Evolutionary conservation across 2,329 filamentous ascomycete species (phyloP), one percentile per base, ranked within the genome.

Genomic region (Meredithiella fracta): DNA sequence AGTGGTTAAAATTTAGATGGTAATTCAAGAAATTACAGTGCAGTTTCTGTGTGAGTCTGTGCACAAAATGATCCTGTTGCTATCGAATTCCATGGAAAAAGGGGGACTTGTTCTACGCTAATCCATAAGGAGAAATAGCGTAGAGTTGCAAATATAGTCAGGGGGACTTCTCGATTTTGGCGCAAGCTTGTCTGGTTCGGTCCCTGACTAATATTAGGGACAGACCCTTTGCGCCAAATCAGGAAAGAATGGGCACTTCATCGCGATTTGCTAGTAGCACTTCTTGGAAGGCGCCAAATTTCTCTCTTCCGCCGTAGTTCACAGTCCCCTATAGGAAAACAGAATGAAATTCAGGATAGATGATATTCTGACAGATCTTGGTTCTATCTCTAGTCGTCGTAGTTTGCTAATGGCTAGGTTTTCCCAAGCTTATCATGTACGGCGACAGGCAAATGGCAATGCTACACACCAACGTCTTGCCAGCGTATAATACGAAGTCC

Each of bases 201-300:
- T 37, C 53, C 53, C 53, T 55, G 44, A 40, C 44, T 55, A 40
- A 37, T 55, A 55, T 55, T 50, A 40, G 47, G 53, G 53, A 44
- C 42, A 47, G 14, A 22, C 44, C 23, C 29, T 14, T 49, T n/a
- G 23, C 44, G 7, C 44, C 22, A 2, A n/a, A 49, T 49, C 20
- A 15, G 22, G 44, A 49, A 49, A 26, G 44, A 34, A 29, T 20
- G 47, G 29, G 40, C 31, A 47, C 25, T 25, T 34, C 5, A 34
- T 34, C 11, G 29, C n/a, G n/a, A n/a, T n/a, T n/a, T n/a, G n/a
- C n/a, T n/a, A n/a, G n/a, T n/a, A n/a, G n/a, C n/a, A n/a, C n/a
- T n/a, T n/a, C n/a, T 34, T 34, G 11, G 2, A 22, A 47, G 42
- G 17, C 3, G 7, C 6, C 42, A 17, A 47, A 47, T 47, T 47